Base-by-base conservation (phyloP, 2,329 filamentous ascomycete genomes). In the Corinectria fuckeliana region DNA sequence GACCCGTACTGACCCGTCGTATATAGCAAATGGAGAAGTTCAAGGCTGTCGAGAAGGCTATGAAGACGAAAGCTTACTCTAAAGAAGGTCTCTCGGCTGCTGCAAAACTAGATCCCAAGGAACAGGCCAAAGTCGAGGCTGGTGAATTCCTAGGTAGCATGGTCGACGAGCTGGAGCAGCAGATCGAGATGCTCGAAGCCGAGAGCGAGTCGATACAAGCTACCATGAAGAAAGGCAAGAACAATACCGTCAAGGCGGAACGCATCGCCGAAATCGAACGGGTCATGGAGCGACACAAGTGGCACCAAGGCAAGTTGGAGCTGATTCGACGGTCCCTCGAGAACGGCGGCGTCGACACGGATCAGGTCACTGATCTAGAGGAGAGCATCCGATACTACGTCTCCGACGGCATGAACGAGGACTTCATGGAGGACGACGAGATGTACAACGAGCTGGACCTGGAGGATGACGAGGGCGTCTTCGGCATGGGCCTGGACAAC, bases 61-160 rank as follows among this genome's bases (percentile, higher is more conserved):
- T 99, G 95, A 99, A 99, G 84, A 99, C 95, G 57, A 99, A 99
- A 78, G 95, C 95, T 62, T 99, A 97, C 80, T 98, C 95, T 63
- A 98, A 99, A 82, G 95, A 98, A 79, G 95, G 95, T 42, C 81
- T 99, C 66, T 95, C 92, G 64, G 91, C 94, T 51, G 92, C 93
- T 23, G 89, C 92, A 50, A 96, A 96, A 78, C 85, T 98, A 65
- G 95, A 99, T 79, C 95, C 95, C n/a, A 96, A 93, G 75, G 95
- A 98, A 77, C 92, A 96, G 76, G 94, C 96, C 75, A 96, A 97
- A 79, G 83, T 91, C 62, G 94, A 98, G 71, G 85, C 91, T 26
- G 87, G 89, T 79, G 90, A 97, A 57, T 98, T 98, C 78, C 81
- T 99, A 44, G 88, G 88, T 62, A 85, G 81, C 58, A 93, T 92